phyloP scores from a whole-genome alignment of 805 yeast genomes.

The Suhomyces sp. region DNA sequence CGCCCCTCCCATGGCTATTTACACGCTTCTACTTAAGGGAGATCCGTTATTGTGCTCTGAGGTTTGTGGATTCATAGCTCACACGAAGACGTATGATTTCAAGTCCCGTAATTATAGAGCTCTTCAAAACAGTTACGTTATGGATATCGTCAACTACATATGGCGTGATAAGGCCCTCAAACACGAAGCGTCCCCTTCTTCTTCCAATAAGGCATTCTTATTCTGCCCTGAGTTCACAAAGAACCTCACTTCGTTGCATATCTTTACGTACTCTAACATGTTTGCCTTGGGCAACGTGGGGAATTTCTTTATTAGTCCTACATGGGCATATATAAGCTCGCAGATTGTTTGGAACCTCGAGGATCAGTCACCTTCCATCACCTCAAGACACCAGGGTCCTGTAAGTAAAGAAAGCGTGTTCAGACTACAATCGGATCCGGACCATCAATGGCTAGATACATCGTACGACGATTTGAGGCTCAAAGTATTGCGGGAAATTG shows the following conservation, averaged over 20 bases:
- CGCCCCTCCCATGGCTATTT: slow-evolving; percentile 39
- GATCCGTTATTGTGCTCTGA: slow-evolving; percentile 47
- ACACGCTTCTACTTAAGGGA: slow-evolving; percentile 36
- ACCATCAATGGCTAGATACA: slow-evolving; percentile 36
- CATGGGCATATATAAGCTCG: slow-evolving; percentile 45
- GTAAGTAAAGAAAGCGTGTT: slow-evolving; percentile 43
- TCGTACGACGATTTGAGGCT: slow-evolving; percentile 47
- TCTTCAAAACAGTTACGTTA: slow-evolving; percentile 48
- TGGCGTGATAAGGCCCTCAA: slow-evolving; percentile 58
- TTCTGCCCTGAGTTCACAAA: slow-evolving; percentile 31
- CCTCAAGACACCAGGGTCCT: slow-evolving; percentile 51
- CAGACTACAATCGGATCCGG: slow-evolving; percentile 24
- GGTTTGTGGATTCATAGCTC: slow-evolving; percentile 45
- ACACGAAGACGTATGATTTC: slow-evolving; percentile 35
- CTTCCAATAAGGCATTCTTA: slow-evolving; percentile 39
- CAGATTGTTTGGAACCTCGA: slow-evolving; percentile 46
- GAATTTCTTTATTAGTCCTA: slow-evolving; percentile 50
- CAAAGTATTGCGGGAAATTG: slow-evolving; percentile 42
- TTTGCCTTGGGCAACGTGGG: slow-evolving; percentile 31
- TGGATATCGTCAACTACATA: slow-evolving; percentile 52
- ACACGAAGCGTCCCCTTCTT: slow-evolving; percentile 19
- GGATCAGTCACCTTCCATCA: slow-evolving; percentile 31
- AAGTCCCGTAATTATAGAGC: slow-evolving; percentile 20
- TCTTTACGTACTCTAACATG: slow-evolving; percentile 30
- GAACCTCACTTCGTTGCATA: slow-evolving; percentile 27